Conservation (phyloP, 1,284 basidiomycete genomes). For the Cryptococcus deneoformans region DNA sequence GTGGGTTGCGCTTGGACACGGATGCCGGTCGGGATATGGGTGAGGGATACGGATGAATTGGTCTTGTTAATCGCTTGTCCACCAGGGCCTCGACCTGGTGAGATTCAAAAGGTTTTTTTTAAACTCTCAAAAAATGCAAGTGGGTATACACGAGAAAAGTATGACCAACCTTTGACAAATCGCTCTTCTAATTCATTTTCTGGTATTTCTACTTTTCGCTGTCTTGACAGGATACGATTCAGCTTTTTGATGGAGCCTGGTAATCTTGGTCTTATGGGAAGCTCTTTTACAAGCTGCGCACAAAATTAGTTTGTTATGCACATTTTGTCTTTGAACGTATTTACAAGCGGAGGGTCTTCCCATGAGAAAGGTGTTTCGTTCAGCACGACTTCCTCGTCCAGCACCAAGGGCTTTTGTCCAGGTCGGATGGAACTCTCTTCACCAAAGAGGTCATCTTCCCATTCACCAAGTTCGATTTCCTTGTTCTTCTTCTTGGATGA, state of each 20-base stretch:
- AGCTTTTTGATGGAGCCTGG: conserved; percentile 41
- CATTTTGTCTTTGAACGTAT: background rate
- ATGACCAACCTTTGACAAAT: conserved; percentile 44
- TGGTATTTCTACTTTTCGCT: conserved; percentile 26
- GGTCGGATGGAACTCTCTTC: background rate
- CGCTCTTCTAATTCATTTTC: conserved; percentile 47
- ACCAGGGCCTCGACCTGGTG: conserved; percentile 49
- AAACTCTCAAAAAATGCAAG: background rate
- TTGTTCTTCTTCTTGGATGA: background rate
- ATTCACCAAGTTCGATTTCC: background rate
- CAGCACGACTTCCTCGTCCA: background rate
- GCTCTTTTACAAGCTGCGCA: background rate
- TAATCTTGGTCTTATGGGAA: conserved; percentile 18
- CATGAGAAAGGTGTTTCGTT: no score
- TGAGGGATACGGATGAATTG: conserved; percentile 48
- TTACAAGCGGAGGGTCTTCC: background rate
- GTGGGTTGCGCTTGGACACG: conserved; percentile 52
- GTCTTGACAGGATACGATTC: conserved; percentile 33
- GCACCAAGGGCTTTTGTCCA: background rate
- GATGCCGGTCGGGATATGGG: conserved; percentile 51
- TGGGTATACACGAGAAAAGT: background rate
- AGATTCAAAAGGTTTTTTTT: background rate
- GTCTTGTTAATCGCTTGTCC: conserved; percentile 53
- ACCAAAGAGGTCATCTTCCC: conserved; percentile 3
- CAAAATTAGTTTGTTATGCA: background rate